Conservation (phyloP, 257 asterid genomes). For the Solanum tacnaense region DNA sequence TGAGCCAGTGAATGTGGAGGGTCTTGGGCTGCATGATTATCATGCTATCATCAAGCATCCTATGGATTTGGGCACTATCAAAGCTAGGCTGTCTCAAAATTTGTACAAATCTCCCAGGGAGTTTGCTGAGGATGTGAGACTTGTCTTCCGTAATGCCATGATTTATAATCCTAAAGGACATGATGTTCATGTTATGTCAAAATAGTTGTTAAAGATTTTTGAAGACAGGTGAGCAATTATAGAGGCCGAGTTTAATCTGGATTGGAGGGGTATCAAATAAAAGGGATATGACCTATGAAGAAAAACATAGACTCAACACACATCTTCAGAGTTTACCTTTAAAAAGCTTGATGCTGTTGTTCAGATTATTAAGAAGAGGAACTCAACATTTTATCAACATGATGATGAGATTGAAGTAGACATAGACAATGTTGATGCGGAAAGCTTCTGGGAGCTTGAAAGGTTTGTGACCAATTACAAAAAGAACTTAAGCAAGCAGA, state of each 20-base stretch:
- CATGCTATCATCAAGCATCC: not conserved
- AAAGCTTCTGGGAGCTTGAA: no score
- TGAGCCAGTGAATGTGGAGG: conserved; percentile 2
- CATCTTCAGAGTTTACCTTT: no score
- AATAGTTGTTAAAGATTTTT: not conserved
- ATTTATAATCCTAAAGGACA: conserved; percentile 18
- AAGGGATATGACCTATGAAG: no score
- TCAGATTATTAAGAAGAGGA: no score
- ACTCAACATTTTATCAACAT: no score
- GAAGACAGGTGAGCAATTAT: not conserved
- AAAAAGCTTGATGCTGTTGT: no score
- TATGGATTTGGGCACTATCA: conserved; percentile 3
- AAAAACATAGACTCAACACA: no score
- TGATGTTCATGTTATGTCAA: conserved; percentile 16
- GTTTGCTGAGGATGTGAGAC: conserved; percentile 5
- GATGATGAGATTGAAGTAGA: no score
- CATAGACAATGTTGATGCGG: no score
- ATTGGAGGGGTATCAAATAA: conserved; percentile 4
- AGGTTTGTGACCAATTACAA: no score
- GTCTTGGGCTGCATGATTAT: not conserved
- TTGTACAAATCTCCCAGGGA: conserved; percentile 5
- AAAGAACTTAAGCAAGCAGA: no score
- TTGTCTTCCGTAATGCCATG: conserved; percentile 7
- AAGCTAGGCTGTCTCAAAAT: not conserved
- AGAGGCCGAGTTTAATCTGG: conserved; percentile 6